phyloP scores from a whole-genome alignment of 2,329 filamentous ascomycete species.

The Monosporascus ibericus region DNA sequence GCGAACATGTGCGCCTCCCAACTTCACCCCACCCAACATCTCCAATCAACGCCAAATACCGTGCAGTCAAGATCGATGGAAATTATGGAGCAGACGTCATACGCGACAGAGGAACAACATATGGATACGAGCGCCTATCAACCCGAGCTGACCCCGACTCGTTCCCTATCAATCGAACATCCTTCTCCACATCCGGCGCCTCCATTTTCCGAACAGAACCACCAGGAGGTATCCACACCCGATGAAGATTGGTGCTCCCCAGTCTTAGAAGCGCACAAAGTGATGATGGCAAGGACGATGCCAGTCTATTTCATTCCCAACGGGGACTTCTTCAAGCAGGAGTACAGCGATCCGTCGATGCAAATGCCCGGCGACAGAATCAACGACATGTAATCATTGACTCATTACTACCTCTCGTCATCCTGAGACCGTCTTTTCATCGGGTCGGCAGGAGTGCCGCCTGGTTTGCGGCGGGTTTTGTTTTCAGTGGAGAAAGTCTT shows the following conservation, averaged over 20 bases:
- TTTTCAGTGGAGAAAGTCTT: too few species aligned
- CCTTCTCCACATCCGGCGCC: background rate
- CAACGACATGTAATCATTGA: slow-evolving; percentile 42
- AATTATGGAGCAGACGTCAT: too few species aligned
- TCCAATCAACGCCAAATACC: too few species aligned
- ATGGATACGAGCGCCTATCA: background rate
- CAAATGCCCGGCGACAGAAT: slow-evolving; percentile 55
- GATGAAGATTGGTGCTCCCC: background rate
- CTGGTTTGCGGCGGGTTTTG: background rate
- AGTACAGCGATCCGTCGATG: slow-evolving; percentile 51
- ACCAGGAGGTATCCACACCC: background rate
- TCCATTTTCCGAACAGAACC: background rate
- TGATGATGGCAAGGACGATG: too few species aligned
- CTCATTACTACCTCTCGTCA: background rate
- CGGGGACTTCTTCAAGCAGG: slow-evolving; percentile 22
- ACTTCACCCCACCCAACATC: too few species aligned
- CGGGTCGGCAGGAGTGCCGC: background rate
- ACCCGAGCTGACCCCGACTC: background rate
- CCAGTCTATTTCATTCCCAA: too few species aligned
- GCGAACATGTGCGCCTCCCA: slow-evolving; percentile 50
- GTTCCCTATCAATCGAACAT: background rate
- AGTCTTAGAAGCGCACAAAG: too few species aligned
- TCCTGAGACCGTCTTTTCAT: background rate
- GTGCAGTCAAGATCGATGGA: too few species aligned
- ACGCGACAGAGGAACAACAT: too few species aligned